phyloP scores from a whole-genome alignment of 257 asterid genomes.

The Petunia axillaris region DNA sequence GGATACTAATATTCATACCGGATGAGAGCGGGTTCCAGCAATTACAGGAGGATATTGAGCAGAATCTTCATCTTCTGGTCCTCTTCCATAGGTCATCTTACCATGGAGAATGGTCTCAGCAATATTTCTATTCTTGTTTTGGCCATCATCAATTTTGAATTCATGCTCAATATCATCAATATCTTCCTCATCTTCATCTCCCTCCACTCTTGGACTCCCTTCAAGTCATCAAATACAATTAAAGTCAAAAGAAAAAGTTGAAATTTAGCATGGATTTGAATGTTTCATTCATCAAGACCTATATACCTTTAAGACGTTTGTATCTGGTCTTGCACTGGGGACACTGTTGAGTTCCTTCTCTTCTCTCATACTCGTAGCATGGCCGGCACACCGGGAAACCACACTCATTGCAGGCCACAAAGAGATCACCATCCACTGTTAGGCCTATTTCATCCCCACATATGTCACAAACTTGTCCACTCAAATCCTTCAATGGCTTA shows the following conservation, averaged over 20 bases:
- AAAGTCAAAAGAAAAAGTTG: not conserved
- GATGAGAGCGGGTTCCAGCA: slow-evolving; percentile 74
- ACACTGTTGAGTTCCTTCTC: slow-evolving; percentile 89
- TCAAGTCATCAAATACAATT: slow-evolving; percentile 26
- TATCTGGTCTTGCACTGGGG: slow-evolving; percentile 98
- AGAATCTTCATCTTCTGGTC: slow-evolving; percentile 78
- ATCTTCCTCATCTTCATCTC: slow-evolving; percentile 98
- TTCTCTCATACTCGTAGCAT: slow-evolving; percentile 93
- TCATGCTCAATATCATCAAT: slow-evolving; percentile 94
- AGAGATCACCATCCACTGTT: slow-evolving; percentile 88
- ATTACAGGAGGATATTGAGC: slow-evolving; percentile 82
- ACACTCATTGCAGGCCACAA: slow-evolving; percentile 93
- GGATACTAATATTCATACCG: slow-evolving; percentile 43
- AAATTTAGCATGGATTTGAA: not conserved
- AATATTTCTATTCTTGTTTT: slow-evolving; percentile 59
- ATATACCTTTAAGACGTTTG: slow-evolving; percentile 81
- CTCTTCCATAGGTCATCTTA: slow-evolving; percentile 96
- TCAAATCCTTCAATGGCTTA: slow-evolving; percentile 82
- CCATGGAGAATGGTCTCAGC: slow-evolving; percentile 96
- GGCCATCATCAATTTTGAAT: slow-evolving; percentile 75
- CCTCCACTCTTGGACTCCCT: slow-evolving; percentile 97
- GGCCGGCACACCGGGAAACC: slow-evolving; percentile 97
- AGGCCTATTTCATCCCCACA: slow-evolving; percentile 92
- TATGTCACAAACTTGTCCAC: slow-evolving; percentile 94
- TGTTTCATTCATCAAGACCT: not conserved